These are phyloP conservation scores for Trichoderma parareesei DNA, from an alignment of 495 filamentous ascomycete genomes.

Conservation along the genomic window DNA sequence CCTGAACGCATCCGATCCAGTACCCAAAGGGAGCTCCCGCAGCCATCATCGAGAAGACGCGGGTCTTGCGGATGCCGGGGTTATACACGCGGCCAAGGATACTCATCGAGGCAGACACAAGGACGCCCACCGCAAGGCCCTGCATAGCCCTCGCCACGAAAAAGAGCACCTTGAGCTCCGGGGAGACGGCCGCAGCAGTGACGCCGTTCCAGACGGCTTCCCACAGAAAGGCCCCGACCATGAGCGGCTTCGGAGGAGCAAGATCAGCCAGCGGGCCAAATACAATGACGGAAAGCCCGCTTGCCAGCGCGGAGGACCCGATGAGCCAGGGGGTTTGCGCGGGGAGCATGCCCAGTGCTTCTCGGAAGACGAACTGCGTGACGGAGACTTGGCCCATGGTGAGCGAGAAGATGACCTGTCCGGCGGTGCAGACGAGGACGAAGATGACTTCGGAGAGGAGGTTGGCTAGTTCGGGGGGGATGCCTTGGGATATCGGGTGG, in stretches of 20 bases:
- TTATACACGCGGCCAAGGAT: constrained; percentile 47
- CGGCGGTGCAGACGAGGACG: constrained; percentile 36
- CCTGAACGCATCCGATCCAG: constrained; percentile 23
- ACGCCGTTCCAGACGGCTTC: constrained; percentile 36
- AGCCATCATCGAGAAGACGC: constrained; percentile 55
- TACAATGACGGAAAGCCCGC: constrained; percentile 37
- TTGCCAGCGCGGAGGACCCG: constrained; percentile 32
- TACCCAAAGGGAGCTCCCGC: constrained; percentile 48
- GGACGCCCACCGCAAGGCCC: constrained; percentile 49
- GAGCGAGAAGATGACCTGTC: constrained; percentile 40
- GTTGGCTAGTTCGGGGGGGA: constrained; percentile 30
- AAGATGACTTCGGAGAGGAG: constrained; percentile 33
- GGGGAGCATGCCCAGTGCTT: constrained; percentile 29
- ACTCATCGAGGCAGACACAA: constrained; percentile 52
- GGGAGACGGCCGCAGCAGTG: constrained; percentile 29
- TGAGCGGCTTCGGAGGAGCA: constrained; percentile 31
- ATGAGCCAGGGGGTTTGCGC: constrained; percentile 38
- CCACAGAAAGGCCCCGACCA: constrained; percentile 40
- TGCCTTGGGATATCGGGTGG: constrained; percentile 21
- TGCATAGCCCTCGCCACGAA: constrained; percentile 47
- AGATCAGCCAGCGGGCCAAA: constrained; percentile 39
- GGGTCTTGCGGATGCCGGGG: constrained; percentile 46
- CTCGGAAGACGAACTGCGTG: constrained; percentile 27
- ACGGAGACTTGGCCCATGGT: constrained; percentile 36
- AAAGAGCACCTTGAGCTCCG: constrained; percentile 40